Evolutionary conservation across 805 yeast genomes (phyloP), one percentile per base, ranked within the genome.

Genomic region (Myxozyma neotropica): DNA sequence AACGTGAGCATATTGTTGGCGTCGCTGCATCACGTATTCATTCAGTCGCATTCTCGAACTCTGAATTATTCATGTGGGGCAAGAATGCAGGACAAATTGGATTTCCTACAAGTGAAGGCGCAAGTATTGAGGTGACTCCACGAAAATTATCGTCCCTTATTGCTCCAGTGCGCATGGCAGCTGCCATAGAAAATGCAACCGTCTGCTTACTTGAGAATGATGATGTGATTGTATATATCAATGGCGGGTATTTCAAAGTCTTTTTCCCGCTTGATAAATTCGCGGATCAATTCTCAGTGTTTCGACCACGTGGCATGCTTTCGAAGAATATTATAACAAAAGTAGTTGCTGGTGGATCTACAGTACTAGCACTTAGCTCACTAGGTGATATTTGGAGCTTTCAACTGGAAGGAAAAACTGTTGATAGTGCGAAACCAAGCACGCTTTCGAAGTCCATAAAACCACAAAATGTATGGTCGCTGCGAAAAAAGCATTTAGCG

Each of bases 51-150:
- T 86, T 78, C 61, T 74, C 84, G 0, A 75, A 74, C 5, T 70
- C 74, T 44, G 81, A 80, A 8, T 64, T 87, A 1, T 81, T 74
- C 60, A 72, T 83, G 39, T 89, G 96, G 96, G 96, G 96, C 1
- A 73, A 86, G 38, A 88, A 89, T 69, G 74, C 83, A 36, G 96
- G 96, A 0, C 96, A 89, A 71, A 83, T 89, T 85, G 93, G 93
- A 2, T 75, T 81, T 51, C 67, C 75, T 4, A 58, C 74, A 17
- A 58, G 72, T 15, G 65, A 65, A 62, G 62, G 61, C 19, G 55
- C 54, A 26, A 65, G 63, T 69, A 72, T 63, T 69, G 76, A 7
- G 64, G 63, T 46, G 19, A 24, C 48, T 13, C 75, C 69, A 56
- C 63, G 67, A 70, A 75, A 64, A 83, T 84, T 19, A 80, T 78